Base-by-base conservation (phyloP, 2,329 filamentous ascomycete genomes). In the Talaromyces verruculosus region DNA sequence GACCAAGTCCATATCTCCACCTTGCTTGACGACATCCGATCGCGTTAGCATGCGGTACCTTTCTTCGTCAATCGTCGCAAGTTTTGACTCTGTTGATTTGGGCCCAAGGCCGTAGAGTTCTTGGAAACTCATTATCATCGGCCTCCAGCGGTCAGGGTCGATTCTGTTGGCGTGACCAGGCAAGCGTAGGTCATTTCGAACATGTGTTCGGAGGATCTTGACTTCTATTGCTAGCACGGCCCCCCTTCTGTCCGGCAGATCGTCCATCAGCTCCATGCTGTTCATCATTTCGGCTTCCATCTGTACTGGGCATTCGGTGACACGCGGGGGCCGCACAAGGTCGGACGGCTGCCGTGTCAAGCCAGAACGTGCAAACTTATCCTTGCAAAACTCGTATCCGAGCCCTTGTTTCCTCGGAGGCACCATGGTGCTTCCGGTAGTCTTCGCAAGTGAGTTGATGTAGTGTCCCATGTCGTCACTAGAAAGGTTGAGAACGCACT, bases 101-200 rank as follows among this genome's bases (percentile, higher is more conserved):
- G 71, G 59, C 25, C 10, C 28, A 2, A 74, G 63, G 0, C 79
- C 81, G 67, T 82, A 82, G 7, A 81, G 70, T 64, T 82, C 74
- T 68, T 80, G 79, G 65, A 82, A 83, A 57, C 69, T 75, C 79
- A 81, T 82, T 51, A 83, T 79, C 71, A 82, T 71, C 2, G 81
- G 80, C 61, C 73, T 71, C 80, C 80, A 82, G 55, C 71, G 74
- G 66, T 82, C 78, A 1, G 80, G 74, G 66, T 82, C 79, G 61
- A 82, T 71, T 3, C 78, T 72, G 66, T 83, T 82, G 28, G 69
- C 63, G 66, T 76, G 63, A 5, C 49, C 49, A 53, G 49, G 15
- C 28, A 53, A n/a, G 28, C 49, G 25, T 33, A 53, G 15, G 28
- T 33, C 28, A 53, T 53, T 53, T n/a, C 28, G 49, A 30, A 53